Base-by-base conservation (phyloP, 2,329 filamentous ascomycete species). In the Rhynchosporium graminicola region DNA sequence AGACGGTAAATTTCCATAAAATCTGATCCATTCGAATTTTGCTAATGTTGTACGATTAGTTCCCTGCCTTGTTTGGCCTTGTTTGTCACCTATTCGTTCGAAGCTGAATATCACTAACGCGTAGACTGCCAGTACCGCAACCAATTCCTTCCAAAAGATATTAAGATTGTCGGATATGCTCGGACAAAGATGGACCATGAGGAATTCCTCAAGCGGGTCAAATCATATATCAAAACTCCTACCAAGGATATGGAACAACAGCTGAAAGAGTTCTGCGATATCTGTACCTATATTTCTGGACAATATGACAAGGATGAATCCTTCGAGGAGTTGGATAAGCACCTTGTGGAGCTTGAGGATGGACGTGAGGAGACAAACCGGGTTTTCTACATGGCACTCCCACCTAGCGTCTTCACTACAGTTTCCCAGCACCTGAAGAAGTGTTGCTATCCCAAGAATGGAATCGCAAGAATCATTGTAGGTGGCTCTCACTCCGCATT, bases 121-220 rank as follows among this genome's bases (percentile, higher is more conserved):
- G 68, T 61, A 46, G 58, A 48, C 43, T 57, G 58, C 67, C 75
- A 97, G 93, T 97, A 94, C 82, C 92, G 95, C 76, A 99, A 99
- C 83, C 94, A 97, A 80, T 99, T 98, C 82, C 90, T 99, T 57
- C 95, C 87, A 73, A 96, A 96, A 80, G 92, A 96, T 78, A 92
- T 97, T 79, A 91, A 88, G 79, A 97, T 99, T 76, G 87, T 99
- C 74, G 95, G 95, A 82, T 99, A 99, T 91, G 95, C 95, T 73
- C 89, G 95, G 76, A 99, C 95, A 72, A 97, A 97, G 84, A 99
- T 99, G 95, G 93, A 98, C 80, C 92, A 94, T 74, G 88, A 92
- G 68, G 95, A 99, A 78, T 98, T 91, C 82, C 84, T 98, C 76
- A 91, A 89, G 80, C 87, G 95, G 71, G 92, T 99, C 79, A 94